Conservation (phyloP, 495 filamentous ascomycete genomes). For the Penicillium pulvis region DNA sequence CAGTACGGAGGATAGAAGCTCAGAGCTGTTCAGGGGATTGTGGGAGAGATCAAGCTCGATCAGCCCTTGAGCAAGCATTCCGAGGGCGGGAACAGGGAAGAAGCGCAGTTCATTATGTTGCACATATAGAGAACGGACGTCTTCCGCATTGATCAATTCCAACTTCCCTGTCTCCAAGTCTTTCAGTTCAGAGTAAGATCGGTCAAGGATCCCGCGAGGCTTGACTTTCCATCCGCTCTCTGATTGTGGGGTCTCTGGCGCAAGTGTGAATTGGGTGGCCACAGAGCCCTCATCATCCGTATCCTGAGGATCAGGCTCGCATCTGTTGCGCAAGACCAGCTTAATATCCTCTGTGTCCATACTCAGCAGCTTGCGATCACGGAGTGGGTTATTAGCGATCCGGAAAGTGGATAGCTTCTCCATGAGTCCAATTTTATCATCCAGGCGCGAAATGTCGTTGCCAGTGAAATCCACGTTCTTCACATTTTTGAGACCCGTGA, state of each 20-base stretch:
- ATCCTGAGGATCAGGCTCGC: constrained; percentile 59
- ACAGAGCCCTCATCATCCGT: constrained; percentile 49
- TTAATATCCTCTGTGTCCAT: constrained; percentile 84
- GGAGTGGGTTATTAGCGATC: constrained; percentile 82
- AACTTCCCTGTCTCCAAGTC: constrained; percentile 49
- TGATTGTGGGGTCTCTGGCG: constrained; percentile 40
- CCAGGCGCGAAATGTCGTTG: constrained; percentile 77
- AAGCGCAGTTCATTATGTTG: constrained; percentile 72
- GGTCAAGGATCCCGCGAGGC: constrained; percentile 70
- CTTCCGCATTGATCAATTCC: constrained; percentile 44
- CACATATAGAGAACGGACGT: constrained; percentile 62
- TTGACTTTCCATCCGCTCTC: constrained; percentile 61
- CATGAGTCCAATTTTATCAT: constrained; percentile 79
- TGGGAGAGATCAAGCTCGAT: constrained; percentile 75
- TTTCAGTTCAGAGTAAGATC: constrained; percentile 64
- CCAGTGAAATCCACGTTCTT: constrained; percentile 77
- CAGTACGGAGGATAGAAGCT: constrained; percentile 59
- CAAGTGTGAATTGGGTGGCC: constrained; percentile 48
- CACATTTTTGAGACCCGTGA: constrained; percentile 65
- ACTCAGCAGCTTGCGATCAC: constrained; percentile 79
- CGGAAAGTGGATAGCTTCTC: constrained; percentile 70
- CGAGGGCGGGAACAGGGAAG: constrained; percentile 65
- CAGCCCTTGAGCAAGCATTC: constrained; percentile 67
- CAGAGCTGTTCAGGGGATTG: constrained; percentile 68
- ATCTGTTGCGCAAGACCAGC: constrained; percentile 65